Percentiles rank a stretch among this genome's conserved stretches.
Conservation (phyloP, 305 asterid species). For the Rubia balearica region DNA sequence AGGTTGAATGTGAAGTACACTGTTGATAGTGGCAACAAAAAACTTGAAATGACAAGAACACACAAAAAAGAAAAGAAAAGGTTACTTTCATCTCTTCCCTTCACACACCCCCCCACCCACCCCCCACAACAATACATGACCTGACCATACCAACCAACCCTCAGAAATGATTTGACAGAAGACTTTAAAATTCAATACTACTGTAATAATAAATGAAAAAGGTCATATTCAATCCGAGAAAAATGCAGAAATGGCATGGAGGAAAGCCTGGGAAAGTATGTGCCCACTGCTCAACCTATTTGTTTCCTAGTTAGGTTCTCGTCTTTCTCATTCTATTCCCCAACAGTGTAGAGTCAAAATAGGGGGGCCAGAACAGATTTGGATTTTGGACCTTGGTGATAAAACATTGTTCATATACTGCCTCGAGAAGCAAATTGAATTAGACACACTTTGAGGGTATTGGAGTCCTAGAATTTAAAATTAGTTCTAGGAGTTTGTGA, state of each 20-base stretch:
- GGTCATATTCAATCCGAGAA: not conserved
- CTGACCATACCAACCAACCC: slow-evolving; percentile 3
- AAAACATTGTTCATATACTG: slow-evolving; percentile 12
- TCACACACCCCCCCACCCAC: no score
- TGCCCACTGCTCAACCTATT: not conserved
- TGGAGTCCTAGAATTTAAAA: not conserved
- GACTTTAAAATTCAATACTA: not conserved
- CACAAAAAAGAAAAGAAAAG: not conserved
- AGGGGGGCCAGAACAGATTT: not conserved
- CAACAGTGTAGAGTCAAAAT: not conserved
- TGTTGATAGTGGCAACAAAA: not conserved
- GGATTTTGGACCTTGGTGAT: slow-evolving; percentile 12
- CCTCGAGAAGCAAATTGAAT: slow-evolving; percentile 18
- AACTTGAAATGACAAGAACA: not conserved
- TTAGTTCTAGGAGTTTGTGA: slow-evolving; percentile 15
- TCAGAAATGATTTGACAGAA: not conserved
- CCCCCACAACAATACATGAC: not conserved
- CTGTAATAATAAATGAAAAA: not conserved
- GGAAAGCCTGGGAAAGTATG: not conserved
- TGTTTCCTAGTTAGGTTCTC: not conserved
- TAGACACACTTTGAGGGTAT: slow-evolving; percentile 17
- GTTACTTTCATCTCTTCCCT: not conserved
- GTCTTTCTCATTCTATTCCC: not conserved
- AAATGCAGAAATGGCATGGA: slow-evolving; percentile 1
- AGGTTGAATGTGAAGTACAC: not conserved